Evolutionary conservation across 2,329 filamentous ascomycete species (phyloP).

Genomic region (Tolypocladium nubicola): DNA sequence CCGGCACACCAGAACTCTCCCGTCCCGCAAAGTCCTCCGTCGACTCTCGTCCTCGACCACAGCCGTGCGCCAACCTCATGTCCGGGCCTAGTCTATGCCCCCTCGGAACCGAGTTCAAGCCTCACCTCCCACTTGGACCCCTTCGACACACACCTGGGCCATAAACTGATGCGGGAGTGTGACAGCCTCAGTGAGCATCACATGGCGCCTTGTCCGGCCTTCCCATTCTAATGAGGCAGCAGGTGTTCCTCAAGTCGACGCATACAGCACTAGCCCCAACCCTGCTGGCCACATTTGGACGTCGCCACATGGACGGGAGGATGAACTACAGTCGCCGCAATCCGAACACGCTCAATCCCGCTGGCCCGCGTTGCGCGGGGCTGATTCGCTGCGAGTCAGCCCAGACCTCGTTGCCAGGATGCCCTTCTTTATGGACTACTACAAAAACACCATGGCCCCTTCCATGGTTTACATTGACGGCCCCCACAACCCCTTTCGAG

Average conservation of each 20-base stretch:
- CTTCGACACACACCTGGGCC: constrained; percentile 44
- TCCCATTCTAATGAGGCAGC: constrained; percentile 25
- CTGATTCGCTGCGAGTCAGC: constrained; percentile 40
- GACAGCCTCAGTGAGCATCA: constrained; percentile 42
- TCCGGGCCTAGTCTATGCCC: constrained; percentile 50
- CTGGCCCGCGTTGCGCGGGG: constrained; percentile 36
- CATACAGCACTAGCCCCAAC: constrained; percentile 38
- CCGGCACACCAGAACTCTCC: constrained; percentile 38
- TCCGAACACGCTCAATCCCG: constrained; percentile 34
- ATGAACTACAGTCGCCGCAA: constrained; percentile 33
- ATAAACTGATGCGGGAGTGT: constrained; percentile 43
- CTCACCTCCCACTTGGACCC: constrained; percentile 48
- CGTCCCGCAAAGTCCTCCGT: constrained; percentile 43
- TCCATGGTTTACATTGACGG: constrained; percentile 88
- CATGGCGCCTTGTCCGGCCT: constrained; percentile 21
- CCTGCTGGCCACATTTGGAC: constrained; percentile 38
- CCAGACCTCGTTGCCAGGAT: constrained; percentile 63
- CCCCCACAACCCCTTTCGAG: constrained; percentile 74
- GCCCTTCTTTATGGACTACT: constrained; percentile 86
- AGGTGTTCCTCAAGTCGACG: constrained; percentile 42
- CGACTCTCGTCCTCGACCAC: constrained; percentile 45
- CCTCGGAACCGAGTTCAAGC: constrained; percentile 50
- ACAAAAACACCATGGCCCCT: constrained; percentile 83
- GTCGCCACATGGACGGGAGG: constrained; percentile 26
- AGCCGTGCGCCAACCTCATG: constrained; percentile 46